A percentile compares a stretch with the other conserved stretches of the same genome.
phyloP scores from a whole-genome alignment of 2,329 filamentous ascomycete genomes.

The Nigrograna mackinnonii region DNA sequence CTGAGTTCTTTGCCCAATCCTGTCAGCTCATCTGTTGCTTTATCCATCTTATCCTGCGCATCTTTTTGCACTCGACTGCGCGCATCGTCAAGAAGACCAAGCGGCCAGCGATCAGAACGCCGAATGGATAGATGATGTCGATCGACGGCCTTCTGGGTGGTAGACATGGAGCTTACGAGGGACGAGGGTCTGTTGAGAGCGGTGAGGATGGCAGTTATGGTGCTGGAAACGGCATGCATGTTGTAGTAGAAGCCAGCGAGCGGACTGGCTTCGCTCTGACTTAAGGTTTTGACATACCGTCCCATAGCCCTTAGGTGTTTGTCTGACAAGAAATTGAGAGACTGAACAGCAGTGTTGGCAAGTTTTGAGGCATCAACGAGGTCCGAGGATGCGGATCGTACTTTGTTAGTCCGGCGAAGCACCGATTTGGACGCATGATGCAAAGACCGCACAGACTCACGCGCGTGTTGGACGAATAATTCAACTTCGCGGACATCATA shows the following conservation, averaged over 20 bases:
- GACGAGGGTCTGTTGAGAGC: constrained; percentile 79
- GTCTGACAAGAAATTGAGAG: constrained; percentile 68
- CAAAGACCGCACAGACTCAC: constrained; percentile 84
- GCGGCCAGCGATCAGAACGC: constrained; percentile 77
- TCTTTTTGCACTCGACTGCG: constrained; percentile 81
- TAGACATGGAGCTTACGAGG: constrained; percentile 76
- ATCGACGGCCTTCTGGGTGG: constrained; percentile 75
- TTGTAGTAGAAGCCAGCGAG: constrained; percentile 73
- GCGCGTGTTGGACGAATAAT: constrained; percentile 86
- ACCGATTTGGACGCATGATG: constrained; percentile 83
- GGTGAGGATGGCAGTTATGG: constrained; percentile 77
- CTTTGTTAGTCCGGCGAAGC: constrained; percentile 75
- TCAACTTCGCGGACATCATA: constrained; percentile 84
- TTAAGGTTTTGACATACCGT: constrained; percentile 69
- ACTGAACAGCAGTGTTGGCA: constrained; percentile 56
- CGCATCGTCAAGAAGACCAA: constrained; percentile 84
- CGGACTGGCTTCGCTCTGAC: constrained; percentile 73
- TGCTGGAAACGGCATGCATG: constrained; percentile 79
- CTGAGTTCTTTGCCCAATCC: constrained; percentile 79
- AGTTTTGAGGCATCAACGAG: constrained; percentile 66
- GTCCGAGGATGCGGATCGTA: constrained; percentile 69
- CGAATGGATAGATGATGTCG: constrained; percentile 75
- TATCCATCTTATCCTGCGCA: constrained; percentile 76
- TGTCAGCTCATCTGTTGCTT: constrained; percentile 70
- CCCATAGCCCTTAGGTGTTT: constrained; percentile 72